Percentiles rank a stretch among this genome's conserved stretches.
These are phyloP conservation scores for Sugiyamaella japonica DNA, from an alignment of 1,139 yeast species.

Conservation along the genomic window DNA sequence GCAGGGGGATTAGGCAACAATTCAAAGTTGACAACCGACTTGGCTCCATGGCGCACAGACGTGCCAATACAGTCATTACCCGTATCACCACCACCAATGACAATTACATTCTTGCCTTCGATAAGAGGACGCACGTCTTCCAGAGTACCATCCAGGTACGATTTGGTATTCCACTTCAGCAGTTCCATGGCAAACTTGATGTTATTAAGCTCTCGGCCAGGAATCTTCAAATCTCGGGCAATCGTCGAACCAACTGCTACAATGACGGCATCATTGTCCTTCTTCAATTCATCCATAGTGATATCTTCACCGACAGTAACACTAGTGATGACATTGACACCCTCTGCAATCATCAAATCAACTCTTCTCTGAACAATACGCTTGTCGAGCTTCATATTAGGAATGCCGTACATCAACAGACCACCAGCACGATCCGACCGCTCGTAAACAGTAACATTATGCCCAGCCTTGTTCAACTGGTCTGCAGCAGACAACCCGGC, in stretches of 20 bases:
- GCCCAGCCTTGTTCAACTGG: slow-evolving; percentile 96
- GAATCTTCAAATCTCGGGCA: slow-evolving; percentile 91
- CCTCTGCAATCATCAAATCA: slow-evolving; percentile 87
- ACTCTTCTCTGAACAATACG: slow-evolving; percentile 89
- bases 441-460: slow-evolving; percentile 85
- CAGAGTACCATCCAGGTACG: slow-evolving; percentile 77
- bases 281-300: slow-evolving; percentile 65
- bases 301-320: slow-evolving; percentile 81
- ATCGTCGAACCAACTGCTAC: slow-evolving; percentile 96
- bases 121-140: slow-evolving; percentile 71
- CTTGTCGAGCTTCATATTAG: slow-evolving; percentile 97
- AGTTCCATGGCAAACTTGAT: slow-evolving; percentile 95
- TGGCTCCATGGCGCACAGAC: slow-evolving; percentile 95
- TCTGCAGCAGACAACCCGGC: slow-evolving; percentile 96
- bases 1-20: slow-evolving; percentile 89
- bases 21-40: slow-evolving; percentile 93
- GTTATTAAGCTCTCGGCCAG: slow-evolving; percentile 88
- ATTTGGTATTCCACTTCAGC: slow-evolving; percentile 85
- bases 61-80: slow-evolving; percentile 99
- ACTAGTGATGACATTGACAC: slow-evolving; percentile 73
- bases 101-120: slow-evolving; percentile 87
- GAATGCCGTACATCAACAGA: slow-evolving; percentile 96
- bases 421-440: slow-evolving; percentile 97
- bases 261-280: slow-evolving; percentile 74
- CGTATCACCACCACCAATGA: slow-evolving; percentile 99